Evolutionary conservation across 1,284 basidiomycete genomes (phyloP).

Genomic region (Fistulinella staudtii): DNA sequence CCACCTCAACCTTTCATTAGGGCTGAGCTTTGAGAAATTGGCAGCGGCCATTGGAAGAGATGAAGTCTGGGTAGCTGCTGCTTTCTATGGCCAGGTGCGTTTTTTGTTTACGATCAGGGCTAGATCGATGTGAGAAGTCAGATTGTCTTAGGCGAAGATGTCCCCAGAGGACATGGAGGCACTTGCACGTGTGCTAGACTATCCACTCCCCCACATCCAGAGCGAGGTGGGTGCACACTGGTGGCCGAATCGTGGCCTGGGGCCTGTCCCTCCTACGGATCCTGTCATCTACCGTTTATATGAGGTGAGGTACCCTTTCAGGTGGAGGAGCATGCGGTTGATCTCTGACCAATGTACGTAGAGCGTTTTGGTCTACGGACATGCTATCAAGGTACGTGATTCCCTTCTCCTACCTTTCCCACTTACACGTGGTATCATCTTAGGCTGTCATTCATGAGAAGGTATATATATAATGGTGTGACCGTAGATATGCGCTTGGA

Average conservation of each 20-base stretch:
- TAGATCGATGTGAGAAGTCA: conserved; percentile 2
- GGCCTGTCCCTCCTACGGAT: conserved; percentile 68
- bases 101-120: background rate
- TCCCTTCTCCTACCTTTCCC: background rate
- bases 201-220: conserved; percentile 40
- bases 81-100: conserved; percentile 79
- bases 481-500: too few species aligned
- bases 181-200: conserved; percentile 50
- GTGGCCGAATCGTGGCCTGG: conserved; percentile 65
- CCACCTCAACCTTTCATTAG: conserved; percentile 32
- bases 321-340: background rate
- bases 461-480: conserved; percentile 56
- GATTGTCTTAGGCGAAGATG: conserved; percentile 59
- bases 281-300: conserved; percentile 84
- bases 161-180: conserved; percentile 54
- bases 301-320: conserved; percentile 50
- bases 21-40: conserved; percentile 71
- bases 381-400: conserved; percentile 63
- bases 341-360: conserved; percentile 22
- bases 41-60: conserved; percentile 68
- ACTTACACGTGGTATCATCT: conserved; percentile 1
- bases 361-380: conserved; percentile 78
- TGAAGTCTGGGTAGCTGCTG: conserved; percentile 85
- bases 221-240: conserved; percentile 60
- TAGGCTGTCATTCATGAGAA: conserved; percentile 86